These are phyloP conservation scores for Emericellopsis atlantica DNA, from an alignment of 2,329 filamentous ascomycete genomes.

Conservation along the genomic window DNA sequence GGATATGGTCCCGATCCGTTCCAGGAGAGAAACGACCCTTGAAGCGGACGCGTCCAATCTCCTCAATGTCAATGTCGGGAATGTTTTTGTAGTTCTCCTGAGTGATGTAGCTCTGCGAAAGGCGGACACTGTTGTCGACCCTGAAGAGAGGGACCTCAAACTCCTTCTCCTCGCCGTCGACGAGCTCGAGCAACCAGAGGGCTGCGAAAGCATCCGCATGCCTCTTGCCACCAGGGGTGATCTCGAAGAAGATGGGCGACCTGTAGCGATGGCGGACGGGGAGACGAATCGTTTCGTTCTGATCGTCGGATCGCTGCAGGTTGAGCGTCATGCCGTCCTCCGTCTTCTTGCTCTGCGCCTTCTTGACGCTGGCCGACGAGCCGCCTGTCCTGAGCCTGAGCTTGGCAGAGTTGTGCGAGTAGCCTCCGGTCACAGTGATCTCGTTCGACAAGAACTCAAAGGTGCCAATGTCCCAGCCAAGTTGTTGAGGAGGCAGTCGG, in stretches of 20 bases:
- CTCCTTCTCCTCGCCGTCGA: slow-evolving; percentile 64
- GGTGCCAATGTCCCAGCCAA: slow-evolving; percentile 92
- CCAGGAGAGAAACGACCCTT: slow-evolving; percentile 75
- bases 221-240: slow-evolving; percentile 58
- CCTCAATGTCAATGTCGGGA: slow-evolving; percentile 64
- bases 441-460: slow-evolving; percentile 72
- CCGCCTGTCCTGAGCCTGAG: slow-evolving; percentile 75
- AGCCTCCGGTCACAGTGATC: slow-evolving; percentile 53
- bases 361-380: slow-evolving; percentile 57
- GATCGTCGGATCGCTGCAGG: slow-evolving; percentile 27
- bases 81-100: slow-evolving; percentile 58
- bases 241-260: slow-evolving; percentile 80
- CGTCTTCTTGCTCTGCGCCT: slow-evolving; percentile 48
- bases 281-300: slow-evolving; percentile 42
- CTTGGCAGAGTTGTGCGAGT: slow-evolving; percentile 55
- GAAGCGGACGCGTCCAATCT: slow-evolving; percentile 75
- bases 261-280: slow-evolving; percentile 87
- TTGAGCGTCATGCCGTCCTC: slow-evolving; percentile 38
- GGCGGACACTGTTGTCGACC: slow-evolving; percentile 59
- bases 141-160: slow-evolving; percentile 88
- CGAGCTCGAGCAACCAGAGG: slow-evolving; percentile 75
- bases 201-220: slow-evolving; percentile 63
- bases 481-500: slow-evolving; percentile 66
- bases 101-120: slow-evolving; percentile 89
- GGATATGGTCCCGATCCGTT: slow-evolving; percentile 74